Evolutionary conservation across 2,329 filamentous ascomycete species (phyloP).

Genomic region (Penicillium verrucosum): DNA sequence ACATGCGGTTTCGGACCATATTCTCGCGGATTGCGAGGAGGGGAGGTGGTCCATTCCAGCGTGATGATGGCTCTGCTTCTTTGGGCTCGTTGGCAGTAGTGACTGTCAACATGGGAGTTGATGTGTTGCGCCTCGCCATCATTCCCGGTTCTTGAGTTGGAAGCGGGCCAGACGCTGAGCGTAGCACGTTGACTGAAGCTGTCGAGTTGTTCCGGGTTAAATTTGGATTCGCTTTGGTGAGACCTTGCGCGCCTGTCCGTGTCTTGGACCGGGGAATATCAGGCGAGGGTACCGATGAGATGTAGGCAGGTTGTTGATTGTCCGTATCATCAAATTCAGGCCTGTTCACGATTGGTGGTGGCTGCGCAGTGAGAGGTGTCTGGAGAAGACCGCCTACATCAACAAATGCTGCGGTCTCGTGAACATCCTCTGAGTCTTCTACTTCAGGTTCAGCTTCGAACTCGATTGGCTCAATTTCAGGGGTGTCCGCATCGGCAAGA

Average conservation of each 20-base stretch:
- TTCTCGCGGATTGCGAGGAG: slow-evolving; percentile 56
- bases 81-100: slow-evolving; percentile 11
- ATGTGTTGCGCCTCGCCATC: slow-evolving; percentile 11
- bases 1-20: slow-evolving; percentile 44
- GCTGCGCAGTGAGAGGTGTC: slow-evolving; percentile 54
- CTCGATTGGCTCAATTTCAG: slow-evolving; percentile 50
- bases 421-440: slow-evolving; percentile 27
- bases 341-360: slow-evolving; percentile 36
- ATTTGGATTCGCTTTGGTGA: slow-evolving; percentile 3
- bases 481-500: slow-evolving; percentile 70
- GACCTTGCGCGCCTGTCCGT: slow-evolving; percentile 5
- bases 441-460: slow-evolving; percentile 32
- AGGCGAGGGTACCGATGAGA: slow-evolving; percentile 5
- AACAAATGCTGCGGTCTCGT: slow-evolving; percentile 60
- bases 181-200: slow-evolving; percentile 7
- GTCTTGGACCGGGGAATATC: slow-evolving; percentile 9
- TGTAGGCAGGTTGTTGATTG: slow-evolving; percentile 12
- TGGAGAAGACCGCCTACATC: slow-evolving; percentile 64
- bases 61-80: slow-evolving; percentile 19
- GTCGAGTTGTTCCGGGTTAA: slow-evolving; percentile 15
- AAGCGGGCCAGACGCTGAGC: neutral
- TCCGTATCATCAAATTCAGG: slow-evolving; percentile 16
- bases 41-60: slow-evolving; percentile 39
- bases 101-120: slow-evolving; percentile 24
- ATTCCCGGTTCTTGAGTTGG: neutral